These are phyloP conservation scores for Penicillium pulvis DNA, from an alignment of 495 filamentous ascomycete species.

Conservation along the genomic window DNA sequence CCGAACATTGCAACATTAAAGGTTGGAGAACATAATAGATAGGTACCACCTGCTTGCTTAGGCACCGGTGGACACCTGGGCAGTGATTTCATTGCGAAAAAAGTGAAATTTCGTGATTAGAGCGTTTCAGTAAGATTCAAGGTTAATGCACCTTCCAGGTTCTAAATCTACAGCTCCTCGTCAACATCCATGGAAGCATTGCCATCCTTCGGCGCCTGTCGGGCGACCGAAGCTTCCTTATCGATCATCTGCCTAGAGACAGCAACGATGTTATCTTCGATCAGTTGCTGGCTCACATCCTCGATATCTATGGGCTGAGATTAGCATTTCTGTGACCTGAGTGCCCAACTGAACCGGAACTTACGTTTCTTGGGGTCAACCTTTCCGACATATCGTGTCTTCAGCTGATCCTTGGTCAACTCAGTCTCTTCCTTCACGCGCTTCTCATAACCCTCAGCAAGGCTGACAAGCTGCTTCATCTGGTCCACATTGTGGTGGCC, in stretches of 20 bases:
- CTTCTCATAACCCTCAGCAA: slow-evolving; percentile 98
- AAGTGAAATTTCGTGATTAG: slow-evolving; percentile 27
- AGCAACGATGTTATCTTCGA: slow-evolving; percentile 98
- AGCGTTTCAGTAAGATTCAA: slow-evolving; percentile 22
- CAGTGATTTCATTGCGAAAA: slow-evolving; percentile 1
- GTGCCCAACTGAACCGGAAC: slow-evolving; percentile 21
- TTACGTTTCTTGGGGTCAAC: slow-evolving; percentile 96
- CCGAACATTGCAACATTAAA: too few species aligned
- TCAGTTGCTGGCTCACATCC: slow-evolving; percentile 90
- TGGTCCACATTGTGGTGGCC: slow-evolving; percentile 79
- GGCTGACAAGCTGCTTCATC: slow-evolving; percentile 80
- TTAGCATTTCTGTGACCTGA: slow-evolving; percentile 24
- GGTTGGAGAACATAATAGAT: too few species aligned
- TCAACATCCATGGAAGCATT: slow-evolving; percentile 61
- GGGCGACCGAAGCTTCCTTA: slow-evolving; percentile 83
- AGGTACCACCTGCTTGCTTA: too few species aligned
- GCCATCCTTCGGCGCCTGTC: slow-evolving; percentile 53
- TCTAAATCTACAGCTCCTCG: slow-evolving; percentile 54
- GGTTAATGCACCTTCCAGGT: slow-evolving; percentile 11
- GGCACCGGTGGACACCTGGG: neutral
- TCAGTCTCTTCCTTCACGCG: slow-evolving; percentile 97
- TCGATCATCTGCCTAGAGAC: slow-evolving; percentile 98
- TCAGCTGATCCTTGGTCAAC: slow-evolving; percentile 93
- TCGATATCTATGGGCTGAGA: slow-evolving; percentile 66
- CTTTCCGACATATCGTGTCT: slow-evolving; percentile 98